Evolutionary conservation across 164 flowering plant genomes (phyloP).

Genomic region (Vitis rotundifolia): DNA sequence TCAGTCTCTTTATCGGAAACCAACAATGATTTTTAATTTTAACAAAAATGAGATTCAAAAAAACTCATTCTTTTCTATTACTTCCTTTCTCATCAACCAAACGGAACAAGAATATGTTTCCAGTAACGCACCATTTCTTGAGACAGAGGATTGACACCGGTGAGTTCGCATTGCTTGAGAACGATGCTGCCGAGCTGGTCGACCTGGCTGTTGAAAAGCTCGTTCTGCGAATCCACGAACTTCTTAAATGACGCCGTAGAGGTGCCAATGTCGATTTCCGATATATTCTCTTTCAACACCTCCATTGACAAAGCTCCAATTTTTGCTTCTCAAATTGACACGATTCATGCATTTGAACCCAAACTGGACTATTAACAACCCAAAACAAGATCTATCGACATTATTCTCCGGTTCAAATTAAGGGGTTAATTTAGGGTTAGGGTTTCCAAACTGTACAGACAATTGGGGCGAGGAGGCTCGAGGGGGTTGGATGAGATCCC

Average conservation of each 20-base stretch:
- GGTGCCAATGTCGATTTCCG: constrained; percentile 49
- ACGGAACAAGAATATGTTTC: neutral
- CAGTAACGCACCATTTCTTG: constrained; percentile 80
- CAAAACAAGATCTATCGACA: too few species aligned
- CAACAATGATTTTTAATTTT: too few species aligned
- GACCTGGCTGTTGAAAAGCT: constrained; percentile 73
- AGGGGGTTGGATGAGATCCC: too few species aligned
- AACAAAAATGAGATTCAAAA: too few species aligned
- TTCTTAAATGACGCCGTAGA: constrained; percentile 51
- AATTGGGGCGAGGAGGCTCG: too few species aligned
- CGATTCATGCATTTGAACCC: constrained; percentile 10
- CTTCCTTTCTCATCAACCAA: neutral
- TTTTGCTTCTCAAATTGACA: neutral
- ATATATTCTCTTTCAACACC: constrained; percentile 35
- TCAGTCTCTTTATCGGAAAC: too few species aligned
- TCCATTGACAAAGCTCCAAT: constrained; percentile 35
- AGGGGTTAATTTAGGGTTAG: neutral
- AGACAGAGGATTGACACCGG: constrained; percentile 94
- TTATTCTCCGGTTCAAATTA: neutral
- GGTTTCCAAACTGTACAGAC: neutral
- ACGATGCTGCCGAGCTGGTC: constrained; percentile 72
- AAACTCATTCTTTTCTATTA: too few species aligned
- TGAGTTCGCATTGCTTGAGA: constrained; percentile 77
- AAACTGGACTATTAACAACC: neutral
- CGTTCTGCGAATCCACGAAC: constrained; percentile 65